A percentile compares a stretch with the other conserved stretches of the same genome.
phyloP scores from a whole-genome alignment of 257 asterid species.

The Penstemon davidsonii region DNA sequence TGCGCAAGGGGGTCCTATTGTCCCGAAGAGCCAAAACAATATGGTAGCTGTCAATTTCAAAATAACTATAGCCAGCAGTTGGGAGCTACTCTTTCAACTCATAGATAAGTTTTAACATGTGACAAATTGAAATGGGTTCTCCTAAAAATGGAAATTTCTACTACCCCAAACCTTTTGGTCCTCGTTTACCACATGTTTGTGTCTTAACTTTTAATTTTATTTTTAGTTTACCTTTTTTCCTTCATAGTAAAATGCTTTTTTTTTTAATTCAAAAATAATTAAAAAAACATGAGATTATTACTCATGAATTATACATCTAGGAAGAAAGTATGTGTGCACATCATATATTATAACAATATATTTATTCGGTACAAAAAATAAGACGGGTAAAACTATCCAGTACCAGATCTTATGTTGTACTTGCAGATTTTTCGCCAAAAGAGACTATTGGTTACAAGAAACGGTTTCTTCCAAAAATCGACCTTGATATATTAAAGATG shows the following conservation, averaged over 20 bases:
- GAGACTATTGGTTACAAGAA: no score
- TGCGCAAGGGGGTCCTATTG: conserved; percentile 31
- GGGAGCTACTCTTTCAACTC: conserved; percentile 46
- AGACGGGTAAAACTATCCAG: no score
- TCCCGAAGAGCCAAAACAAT: conserved; percentile 35
- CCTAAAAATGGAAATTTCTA: conserved; percentile 40
- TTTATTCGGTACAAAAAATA: no score
- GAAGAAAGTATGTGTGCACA: no score
- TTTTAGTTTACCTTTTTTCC: conserved; percentile 1
- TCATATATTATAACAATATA: no score
- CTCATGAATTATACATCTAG: no score
- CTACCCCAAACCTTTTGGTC: conserved; percentile 29
- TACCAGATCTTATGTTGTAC: no score
- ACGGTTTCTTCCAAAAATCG: neutral
- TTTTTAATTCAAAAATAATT: no score
- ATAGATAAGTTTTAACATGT: conserved; percentile 48
- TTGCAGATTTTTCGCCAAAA: no score
- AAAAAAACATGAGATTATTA: no score
- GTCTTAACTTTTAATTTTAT: conserved; percentile 11
- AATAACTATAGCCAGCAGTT: conserved; percentile 39
- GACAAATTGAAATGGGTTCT: conserved; percentile 45
- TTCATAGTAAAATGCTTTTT: neutral
- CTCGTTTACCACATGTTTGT: conserved; percentile 46
- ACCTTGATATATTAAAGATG: neutral
- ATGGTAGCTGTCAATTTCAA: conserved; percentile 61